These are phyloP conservation scores for Ophiostoma novo-ulmi DNA, from an alignment of 2,329 filamentous ascomycete genomes.

Conservation along the genomic window DNA sequence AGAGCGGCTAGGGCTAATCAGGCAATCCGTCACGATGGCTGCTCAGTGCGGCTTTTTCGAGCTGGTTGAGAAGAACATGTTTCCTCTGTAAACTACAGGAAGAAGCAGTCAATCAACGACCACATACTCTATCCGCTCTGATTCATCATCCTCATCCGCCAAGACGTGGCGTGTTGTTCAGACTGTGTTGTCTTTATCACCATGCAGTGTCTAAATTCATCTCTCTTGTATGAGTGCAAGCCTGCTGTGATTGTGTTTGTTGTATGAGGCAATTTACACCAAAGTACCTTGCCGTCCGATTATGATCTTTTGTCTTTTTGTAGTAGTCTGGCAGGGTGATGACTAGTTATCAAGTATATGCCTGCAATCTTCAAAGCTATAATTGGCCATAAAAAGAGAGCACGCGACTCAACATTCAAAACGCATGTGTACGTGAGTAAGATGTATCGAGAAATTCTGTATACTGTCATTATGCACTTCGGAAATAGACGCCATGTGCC, in stretches of 20 bases:
- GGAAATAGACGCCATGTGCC: neutral
- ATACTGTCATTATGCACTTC: neutral
- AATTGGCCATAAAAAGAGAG: no score
- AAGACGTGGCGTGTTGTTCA: slow-evolving; percentile 8
- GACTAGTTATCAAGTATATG: no score
- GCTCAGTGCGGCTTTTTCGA: neutral
- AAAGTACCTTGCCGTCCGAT: neutral
- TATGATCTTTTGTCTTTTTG: neutral
- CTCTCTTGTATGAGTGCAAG: neutral
- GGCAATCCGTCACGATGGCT: slow-evolving; percentile 12
- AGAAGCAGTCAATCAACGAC: neutral
- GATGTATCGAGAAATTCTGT: neutral
- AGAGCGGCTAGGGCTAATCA: neutral
- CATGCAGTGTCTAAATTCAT: neutral
- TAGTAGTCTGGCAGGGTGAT: no score
- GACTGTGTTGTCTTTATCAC: neutral
- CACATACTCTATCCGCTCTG: neutral
- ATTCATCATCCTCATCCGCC: neutral
- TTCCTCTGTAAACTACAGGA: neutral
- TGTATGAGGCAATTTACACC: neutral
- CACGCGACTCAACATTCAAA: neutral
- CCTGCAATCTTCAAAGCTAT: no score
- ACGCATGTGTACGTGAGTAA: neutral
- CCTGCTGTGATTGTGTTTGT: no score
- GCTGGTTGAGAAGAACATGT: no score